Evolutionary conservation across 495 filamentous ascomycete genomes (phyloP).

Genomic region (Penicillium angulare): DNA sequence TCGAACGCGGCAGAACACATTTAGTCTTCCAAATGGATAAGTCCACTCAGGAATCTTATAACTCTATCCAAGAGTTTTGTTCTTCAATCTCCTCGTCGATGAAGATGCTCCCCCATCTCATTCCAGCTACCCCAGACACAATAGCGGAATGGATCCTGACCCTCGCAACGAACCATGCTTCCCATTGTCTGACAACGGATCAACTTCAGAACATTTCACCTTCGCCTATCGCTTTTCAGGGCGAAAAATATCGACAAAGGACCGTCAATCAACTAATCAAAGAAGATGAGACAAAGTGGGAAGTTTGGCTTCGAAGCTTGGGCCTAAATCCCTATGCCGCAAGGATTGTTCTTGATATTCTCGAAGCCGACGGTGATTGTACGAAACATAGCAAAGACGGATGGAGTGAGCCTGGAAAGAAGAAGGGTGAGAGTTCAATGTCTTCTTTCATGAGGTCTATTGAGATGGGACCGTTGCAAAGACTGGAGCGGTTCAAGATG

Average conservation of each 20-base stretch:
- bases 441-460: too few relatives aligned
- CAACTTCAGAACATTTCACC: not conserved
- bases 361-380: conserved; percentile 21
- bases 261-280: not conserved
- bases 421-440: too few relatives aligned
- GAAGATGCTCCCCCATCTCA: not conserved
- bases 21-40: conserved; percentile 41
- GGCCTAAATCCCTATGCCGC: conserved; percentile 83
- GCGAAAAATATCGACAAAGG: too few relatives aligned
- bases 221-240: too few relatives aligned
- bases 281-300: conserved; percentile 48
- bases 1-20: not conserved
- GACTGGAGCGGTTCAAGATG: too few relatives aligned
- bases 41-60: not conserved
- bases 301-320: conserved; percentile 66
- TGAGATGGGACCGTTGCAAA: too few relatives aligned
- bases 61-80: not conserved
- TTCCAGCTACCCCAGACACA: not conserved
- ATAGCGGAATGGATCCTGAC: not conserved
- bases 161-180: not conserved
- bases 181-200: not conserved
- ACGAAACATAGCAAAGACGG: not conserved
- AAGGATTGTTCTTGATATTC: conserved; percentile 57
- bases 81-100: not conserved
- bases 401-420: too few relatives aligned